A percentile compares a stretch with the other conserved stretches of the same genome.
Conservation (phyloP, 345 rosid species). For the Pugionium cornutum region DNA sequence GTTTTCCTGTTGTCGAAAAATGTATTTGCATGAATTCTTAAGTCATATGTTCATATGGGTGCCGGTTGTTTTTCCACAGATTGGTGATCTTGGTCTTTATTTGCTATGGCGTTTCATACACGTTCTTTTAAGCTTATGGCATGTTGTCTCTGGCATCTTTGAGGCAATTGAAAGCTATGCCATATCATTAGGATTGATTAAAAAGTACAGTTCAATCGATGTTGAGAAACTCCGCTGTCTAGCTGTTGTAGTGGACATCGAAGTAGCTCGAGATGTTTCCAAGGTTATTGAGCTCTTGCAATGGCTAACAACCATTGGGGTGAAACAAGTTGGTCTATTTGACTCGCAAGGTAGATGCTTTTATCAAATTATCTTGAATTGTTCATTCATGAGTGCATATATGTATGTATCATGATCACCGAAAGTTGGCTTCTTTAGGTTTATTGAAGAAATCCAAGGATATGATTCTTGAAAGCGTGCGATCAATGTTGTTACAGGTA, state of each 20-base stretch:
- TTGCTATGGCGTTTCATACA: constrained; percentile 73
- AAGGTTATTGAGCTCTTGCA: constrained; percentile 61
- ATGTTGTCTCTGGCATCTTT: constrained; percentile 43
- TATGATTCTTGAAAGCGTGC: constrained; percentile 51
- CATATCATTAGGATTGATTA: constrained; percentile 58
- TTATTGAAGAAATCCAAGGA: constrained; percentile 77
- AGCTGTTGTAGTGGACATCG: constrained; percentile 72
- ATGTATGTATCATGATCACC: not conserved
- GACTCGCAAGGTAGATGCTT: constrained; percentile 64
- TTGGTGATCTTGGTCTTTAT: constrained; percentile 42
- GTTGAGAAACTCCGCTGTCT: constrained; percentile 57
- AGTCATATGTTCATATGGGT: constrained; percentile 1
- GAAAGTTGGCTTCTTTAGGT: constrained; percentile 48
- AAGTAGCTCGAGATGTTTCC: constrained; percentile 40
- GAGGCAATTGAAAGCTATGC: constrained; percentile 55
- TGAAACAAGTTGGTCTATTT: constrained; percentile 68
- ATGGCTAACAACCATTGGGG: constrained; percentile 63
- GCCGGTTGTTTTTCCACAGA: constrained; percentile 47
- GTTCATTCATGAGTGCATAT: not conserved
- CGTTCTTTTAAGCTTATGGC: constrained; percentile 55
- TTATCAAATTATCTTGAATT: not conserved
- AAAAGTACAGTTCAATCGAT: constrained; percentile 50
- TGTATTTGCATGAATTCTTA: not conserved
- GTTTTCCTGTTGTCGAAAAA: not conserved
- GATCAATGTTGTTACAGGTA: constrained; percentile 47